A percentile compares a stretch with the other conserved stretches of the same genome.
phyloP scores from a whole-genome alignment of 805 yeast genomes.

The Hanseniaspora lindneri region DNA sequence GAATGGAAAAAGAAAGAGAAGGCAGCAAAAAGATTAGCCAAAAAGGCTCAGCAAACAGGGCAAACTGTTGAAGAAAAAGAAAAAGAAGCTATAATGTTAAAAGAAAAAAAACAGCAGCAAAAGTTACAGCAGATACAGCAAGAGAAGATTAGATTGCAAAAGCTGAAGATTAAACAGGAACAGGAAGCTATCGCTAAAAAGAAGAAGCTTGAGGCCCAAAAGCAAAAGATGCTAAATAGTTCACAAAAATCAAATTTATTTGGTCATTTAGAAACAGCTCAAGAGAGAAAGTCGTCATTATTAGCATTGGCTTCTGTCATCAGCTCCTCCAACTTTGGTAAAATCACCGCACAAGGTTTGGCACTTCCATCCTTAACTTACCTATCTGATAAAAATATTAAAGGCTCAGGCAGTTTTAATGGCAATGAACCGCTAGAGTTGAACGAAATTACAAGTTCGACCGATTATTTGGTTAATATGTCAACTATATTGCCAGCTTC shows the following conservation, averaged over 20 bases:
- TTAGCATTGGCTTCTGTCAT: constrained; percentile 29
- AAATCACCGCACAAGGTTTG: constrained; percentile 29
- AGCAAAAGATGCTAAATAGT: constrained; percentile 26
- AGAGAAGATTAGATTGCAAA: constrained; percentile 44
- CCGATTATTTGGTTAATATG: constrained; percentile 32
- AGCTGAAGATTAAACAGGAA: constrained; percentile 32
- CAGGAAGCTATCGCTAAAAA: constrained; percentile 29
- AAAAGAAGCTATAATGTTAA: constrained; percentile 33
- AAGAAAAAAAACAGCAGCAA: constrained; percentile 34
- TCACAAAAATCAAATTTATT: constrained; percentile 47
- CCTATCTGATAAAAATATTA: background rate
- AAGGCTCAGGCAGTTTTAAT: constrained; percentile 5
- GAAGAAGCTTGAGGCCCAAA: constrained; percentile 32
- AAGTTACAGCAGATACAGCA: constrained; percentile 30
- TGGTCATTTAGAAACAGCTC: constrained; percentile 69
- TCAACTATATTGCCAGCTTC: constrained; percentile 36
- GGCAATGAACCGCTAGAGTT: no score
- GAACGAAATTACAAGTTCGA: constrained; percentile 22
- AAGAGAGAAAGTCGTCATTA: constrained; percentile 46
- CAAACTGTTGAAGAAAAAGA: constrained; percentile 35
- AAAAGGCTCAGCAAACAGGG: constrained; percentile 52
- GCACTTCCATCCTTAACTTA: constrained; percentile 26
- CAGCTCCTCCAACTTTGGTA: constrained; percentile 26
- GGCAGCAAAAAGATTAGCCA: constrained; percentile 85
- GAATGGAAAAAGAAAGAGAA: constrained; percentile 82